Base-by-base conservation (phyloP, 345 rosid genomes). In the Dovyalis caffra region DNA sequence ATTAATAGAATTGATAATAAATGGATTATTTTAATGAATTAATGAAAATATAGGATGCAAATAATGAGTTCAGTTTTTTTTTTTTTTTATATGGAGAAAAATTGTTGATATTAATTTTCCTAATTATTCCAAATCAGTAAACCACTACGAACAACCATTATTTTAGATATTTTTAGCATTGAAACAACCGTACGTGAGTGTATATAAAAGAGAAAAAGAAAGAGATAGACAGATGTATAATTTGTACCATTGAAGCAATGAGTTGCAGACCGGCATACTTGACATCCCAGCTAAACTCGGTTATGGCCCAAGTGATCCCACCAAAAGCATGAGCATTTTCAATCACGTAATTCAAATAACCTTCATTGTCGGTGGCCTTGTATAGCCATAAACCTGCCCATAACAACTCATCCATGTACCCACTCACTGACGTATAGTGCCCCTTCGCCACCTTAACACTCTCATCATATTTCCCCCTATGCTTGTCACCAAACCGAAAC, bases 251-350 rank as follows among this genome's bases (percentile, higher is more conserved):
- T n/a, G 98, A 88, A 51, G 94, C 93, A 43, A 90, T 77, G 61
- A 93, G 66, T 68, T 95, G 99, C 77, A 95, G 72, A 11, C 94
- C 99, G 63, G 97, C 93, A 63, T 84, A 93, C 83, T 95, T 95
- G 23, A 95, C 98, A 83, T 95, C 99, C 99, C 99, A 95, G 78
- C 99, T 95, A 81, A 95, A 95, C 77, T 95, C 98, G 1, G 95
- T 79, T 51, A 95, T 91, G 79, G 98, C 90, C 98, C 98, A 95
- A 47, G 90, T 88, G 80, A 86, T 83, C 33, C 98, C 98, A 35
- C 99, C 99, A 69, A 93, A 83, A 35, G 38, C 69, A 43, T 76
- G 71, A 49, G 97, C 93, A 76, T 90, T 95, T 64, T 84, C 71
- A 25, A 90, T 67, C 25, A 85, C 84, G 77, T 91, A 95, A 76